Evolutionary conservation across 208 protist genomes (phyloP).

Genomic region (Crithidia mellificae): DNA sequence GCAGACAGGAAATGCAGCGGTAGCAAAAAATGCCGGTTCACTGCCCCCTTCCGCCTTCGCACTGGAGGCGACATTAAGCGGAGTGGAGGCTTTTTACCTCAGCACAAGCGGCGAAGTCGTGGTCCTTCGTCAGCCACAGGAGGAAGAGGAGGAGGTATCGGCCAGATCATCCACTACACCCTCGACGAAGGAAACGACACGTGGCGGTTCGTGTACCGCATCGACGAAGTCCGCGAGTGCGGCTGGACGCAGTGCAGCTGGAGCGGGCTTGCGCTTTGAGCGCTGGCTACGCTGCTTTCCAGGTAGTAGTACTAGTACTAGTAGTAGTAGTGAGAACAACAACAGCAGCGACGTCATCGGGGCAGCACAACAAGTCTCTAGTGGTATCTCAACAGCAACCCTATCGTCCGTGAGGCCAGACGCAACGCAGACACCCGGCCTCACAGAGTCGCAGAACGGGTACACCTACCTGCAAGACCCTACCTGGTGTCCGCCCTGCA

Average conservation of each 20-base stretch:
- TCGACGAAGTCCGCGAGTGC: neutral
- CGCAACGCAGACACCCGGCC: neutral
- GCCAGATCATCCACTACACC: neutral
- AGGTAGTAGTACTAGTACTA: too few species aligned
- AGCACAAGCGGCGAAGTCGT: constrained; percentile 57
- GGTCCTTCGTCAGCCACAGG: constrained; percentile 27
- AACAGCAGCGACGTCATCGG: neutral
- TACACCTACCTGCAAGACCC: constrained; percentile 40
- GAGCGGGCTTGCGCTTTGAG: constrained; percentile 18
- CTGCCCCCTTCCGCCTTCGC: constrained; percentile 27
- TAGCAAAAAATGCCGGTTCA: neutral
- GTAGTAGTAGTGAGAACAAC: neutral
- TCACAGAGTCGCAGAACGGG: neutral
- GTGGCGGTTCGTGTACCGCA: too few species aligned
- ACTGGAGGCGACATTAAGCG: constrained; percentile 49
- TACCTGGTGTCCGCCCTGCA: constrained; percentile 35
- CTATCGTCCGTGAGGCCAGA: too few species aligned
- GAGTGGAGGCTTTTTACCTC: constrained; percentile 58
- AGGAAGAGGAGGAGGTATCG: too few species aligned
- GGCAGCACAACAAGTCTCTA: too few species aligned
- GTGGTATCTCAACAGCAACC: too few species aligned
- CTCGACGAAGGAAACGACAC: too few species aligned
- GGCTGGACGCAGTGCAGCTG: neutral
- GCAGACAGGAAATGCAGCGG: neutral
- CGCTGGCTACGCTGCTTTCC: constrained; percentile 73